Evolutionary conservation across 257 asterid species (phyloP), one percentile per base, ranked within the genome.

Genomic region (Gentiana dahurica): DNA sequence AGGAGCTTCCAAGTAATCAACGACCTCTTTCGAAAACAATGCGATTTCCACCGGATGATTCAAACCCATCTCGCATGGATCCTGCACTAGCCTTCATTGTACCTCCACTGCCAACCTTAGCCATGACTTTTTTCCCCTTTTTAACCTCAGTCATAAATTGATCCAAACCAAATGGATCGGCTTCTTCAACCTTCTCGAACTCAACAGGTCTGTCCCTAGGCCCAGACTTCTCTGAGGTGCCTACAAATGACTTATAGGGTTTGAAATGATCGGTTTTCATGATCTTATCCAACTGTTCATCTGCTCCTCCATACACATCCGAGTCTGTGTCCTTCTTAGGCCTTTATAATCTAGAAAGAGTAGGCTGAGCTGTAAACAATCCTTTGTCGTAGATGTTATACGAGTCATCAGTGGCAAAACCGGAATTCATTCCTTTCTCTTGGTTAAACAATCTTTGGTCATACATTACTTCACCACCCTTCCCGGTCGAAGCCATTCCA

Each of bases 371-470:
- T 13, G 81, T 80, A 51, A 83, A 85, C 32, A 87, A 75, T 15
- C 94, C 94, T 77, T 85, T 91, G 66, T 87, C 95, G 15, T 87
- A 91, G 32, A 91, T 64, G 65, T 81, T 83, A 67, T 91, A 87
- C 12, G 89, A 68, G 65, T 86, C 95, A 47, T 86, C 97, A 6
- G 73, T 75, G 45, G 84, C 91, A 65, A 89, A 86, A 51, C 96
- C 91, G 58, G 95, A 89, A 68, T 82, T 93, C 96, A 84, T 86
- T 44, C 95, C 95, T 55, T 82, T 89, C 82, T 84, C 96, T 75
- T 84, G 95, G 88, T 86, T 89, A 54, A 86, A 86, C 72, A 89
- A 56, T 73, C 95, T 86, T 65, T 82, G 87, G 41, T 86, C 95
- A 46, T 86, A 89, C 89, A 78, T 78, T 66, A 86, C 94, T 70